phyloP scores from a whole-genome alignment of 2,329 filamentous ascomycete genomes.

The Sclerotinia sclerotiorum region DNA sequence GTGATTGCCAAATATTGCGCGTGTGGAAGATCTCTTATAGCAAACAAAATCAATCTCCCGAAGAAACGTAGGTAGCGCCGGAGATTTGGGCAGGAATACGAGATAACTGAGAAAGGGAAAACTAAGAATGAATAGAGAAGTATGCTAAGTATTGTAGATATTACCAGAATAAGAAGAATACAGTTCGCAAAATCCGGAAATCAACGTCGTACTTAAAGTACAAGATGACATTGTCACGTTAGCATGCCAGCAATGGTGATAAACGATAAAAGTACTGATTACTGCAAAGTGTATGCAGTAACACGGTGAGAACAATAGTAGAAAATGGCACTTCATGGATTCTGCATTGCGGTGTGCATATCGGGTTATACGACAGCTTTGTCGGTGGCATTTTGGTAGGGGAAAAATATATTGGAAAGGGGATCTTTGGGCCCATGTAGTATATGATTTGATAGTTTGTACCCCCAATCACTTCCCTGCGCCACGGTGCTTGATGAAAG shows the following conservation, averaged over 20 bases:
- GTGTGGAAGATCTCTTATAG: neutral
- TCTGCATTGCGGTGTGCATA: constrained; percentile 19
- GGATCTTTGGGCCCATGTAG: constrained; percentile 6
- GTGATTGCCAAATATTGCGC: neutral
- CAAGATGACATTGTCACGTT: neutral
- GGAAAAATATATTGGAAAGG: constrained; percentile 10
- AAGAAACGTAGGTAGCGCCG: neutral
- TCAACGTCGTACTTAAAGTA: constrained; percentile 1
- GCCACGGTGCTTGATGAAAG: constrained; percentile 8
- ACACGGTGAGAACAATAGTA: constrained; percentile 15
- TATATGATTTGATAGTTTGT: constrained; percentile 4
- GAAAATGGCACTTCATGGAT: constrained; percentile 4
- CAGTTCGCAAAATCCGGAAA: neutral
- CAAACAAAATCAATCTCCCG: constrained; percentile 7
- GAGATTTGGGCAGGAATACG: no score
- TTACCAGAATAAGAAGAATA: neutral
- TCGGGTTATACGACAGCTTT: constrained; percentile 21
- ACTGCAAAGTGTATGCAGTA: constrained; percentile 16
- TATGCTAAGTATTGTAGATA: neutral
- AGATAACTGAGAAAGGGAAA: neutral
- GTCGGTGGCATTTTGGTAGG: constrained; percentile 9
- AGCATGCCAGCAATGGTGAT: neutral
- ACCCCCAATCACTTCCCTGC: neutral
- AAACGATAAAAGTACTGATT: constrained; percentile 12
- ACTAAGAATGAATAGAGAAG: no score